Conservation (phyloP, 768 basidiomycete species). For the Hypholoma fasciculare region DNA sequence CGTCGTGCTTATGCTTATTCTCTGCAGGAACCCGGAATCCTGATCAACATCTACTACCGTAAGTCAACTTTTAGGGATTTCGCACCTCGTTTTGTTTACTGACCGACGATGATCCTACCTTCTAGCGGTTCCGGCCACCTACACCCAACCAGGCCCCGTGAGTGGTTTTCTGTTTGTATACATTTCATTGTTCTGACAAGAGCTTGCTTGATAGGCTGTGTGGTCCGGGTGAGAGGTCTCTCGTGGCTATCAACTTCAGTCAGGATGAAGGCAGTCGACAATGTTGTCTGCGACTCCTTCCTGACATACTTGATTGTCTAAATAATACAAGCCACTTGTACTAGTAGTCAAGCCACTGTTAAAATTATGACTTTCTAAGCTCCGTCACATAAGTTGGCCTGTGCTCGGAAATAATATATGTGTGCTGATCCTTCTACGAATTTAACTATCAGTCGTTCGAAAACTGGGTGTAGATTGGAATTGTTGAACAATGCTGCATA, state of each 20-base stretch:
- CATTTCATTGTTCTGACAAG: background rate
- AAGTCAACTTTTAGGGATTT: background rate
- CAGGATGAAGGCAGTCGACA: too few species aligned
- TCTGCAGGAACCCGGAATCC: constrained; percentile 21
- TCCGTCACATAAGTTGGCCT: too few species aligned
- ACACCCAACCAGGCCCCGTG: constrained; percentile 24
- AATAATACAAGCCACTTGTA: too few species aligned
- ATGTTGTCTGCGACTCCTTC: too few species aligned
- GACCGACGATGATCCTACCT: background rate
- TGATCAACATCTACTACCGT: constrained; percentile 26
- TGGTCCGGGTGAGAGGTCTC: constrained; percentile 16
- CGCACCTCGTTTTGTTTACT: background rate
- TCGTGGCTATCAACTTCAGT: background rate
- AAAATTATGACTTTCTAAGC: too few species aligned
- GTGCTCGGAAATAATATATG: too few species aligned
- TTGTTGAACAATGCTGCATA: too few species aligned
- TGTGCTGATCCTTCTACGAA: too few species aligned
- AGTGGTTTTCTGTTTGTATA: background rate
- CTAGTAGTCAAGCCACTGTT: too few species aligned
- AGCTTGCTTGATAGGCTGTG: constrained; percentile 14
- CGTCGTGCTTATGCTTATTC: background rate
- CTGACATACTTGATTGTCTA: too few species aligned
- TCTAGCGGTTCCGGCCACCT: constrained; percentile 20
- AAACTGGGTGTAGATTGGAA: too few species aligned
- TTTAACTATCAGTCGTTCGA: too few species aligned